These are phyloP conservation scores for Mortierella hygrophila DNA, from an alignment of 192 early-diverging fungal species.

Conservation along the genomic window DNA sequence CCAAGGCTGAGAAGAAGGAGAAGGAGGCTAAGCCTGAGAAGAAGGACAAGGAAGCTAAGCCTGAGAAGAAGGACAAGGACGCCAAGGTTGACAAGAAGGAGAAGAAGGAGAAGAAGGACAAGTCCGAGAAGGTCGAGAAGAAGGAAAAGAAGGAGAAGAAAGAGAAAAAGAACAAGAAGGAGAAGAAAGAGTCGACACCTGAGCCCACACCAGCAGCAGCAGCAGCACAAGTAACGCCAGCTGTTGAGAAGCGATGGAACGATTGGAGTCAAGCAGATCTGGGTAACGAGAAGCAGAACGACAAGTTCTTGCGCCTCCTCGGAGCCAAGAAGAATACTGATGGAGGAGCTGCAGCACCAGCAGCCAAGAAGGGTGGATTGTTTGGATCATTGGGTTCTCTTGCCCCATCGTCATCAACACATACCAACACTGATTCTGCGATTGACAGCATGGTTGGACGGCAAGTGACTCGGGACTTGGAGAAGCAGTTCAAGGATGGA, in stretches of 20 bases:
- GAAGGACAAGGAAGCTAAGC: constrained; percentile 38
- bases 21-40: constrained; percentile 17
- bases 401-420: background rate
- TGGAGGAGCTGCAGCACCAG: constrained; percentile 4
- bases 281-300: constrained; percentile 64
- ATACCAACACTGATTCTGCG: constrained; percentile 50
- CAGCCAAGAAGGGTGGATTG: constrained; percentile 46
- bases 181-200: constrained; percentile 12
- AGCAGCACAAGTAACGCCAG: constrained; percentile 6
- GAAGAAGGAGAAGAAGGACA: constrained; percentile 27
- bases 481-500: constrained; percentile 70
- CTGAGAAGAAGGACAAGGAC: constrained; percentile 34
- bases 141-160: constrained; percentile 27
- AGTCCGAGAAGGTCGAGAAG: constrained; percentile 27
- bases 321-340: constrained; percentile 64
- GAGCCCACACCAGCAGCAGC: constrained; percentile 13
- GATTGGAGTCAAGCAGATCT: constrained; percentile 74
- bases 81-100: constrained; percentile 42
- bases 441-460: constrained; percentile 65
- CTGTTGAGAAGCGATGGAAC: constrained; percentile 64
- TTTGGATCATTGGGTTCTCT: constrained; percentile 54
- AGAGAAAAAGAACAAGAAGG: constrained; percentile 27
- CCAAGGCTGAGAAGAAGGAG: constrained; percentile 23
- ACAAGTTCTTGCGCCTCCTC: constrained; percentile 74
- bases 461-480: constrained; percentile 67